These are phyloP conservation scores for Pseudogymnoascus sp. DNA, from an alignment of 2,329 filamentous ascomycete species.

Conservation along the genomic window DNA sequence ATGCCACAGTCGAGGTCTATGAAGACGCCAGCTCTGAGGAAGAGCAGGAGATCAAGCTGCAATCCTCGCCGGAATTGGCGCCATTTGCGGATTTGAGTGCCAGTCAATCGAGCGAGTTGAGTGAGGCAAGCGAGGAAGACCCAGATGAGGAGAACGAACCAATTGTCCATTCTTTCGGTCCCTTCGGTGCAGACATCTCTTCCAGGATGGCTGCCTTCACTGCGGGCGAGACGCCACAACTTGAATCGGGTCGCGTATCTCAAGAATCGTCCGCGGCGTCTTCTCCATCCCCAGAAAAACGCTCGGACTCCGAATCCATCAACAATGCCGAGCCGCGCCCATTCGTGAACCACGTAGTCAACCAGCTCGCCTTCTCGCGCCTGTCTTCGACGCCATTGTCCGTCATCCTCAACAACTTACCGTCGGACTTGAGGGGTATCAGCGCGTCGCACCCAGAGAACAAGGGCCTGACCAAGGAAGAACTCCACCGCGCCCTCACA, in stretches of 20 bases:
- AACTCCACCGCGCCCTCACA: slow-evolving; percentile 66
- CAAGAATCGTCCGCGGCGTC: slow-evolving; percentile 24
- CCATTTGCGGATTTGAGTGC: slow-evolving; percentile 12
- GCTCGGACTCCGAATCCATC: slow-evolving; percentile 25
- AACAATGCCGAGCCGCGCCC: slow-evolving; percentile 34
- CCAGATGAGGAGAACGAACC: slow-evolving; percentile 93
- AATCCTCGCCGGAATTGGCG: slow-evolving; percentile 20
- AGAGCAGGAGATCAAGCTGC: slow-evolving; percentile 32
- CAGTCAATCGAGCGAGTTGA: slow-evolving; percentile 45
- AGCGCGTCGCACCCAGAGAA: slow-evolving; percentile 29
- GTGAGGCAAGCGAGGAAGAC: slow-evolving; percentile 54
- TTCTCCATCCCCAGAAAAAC: slow-evolving; percentile 15
- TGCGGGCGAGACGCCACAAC: slow-evolving; percentile 40
- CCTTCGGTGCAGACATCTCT: slow-evolving; percentile 80
- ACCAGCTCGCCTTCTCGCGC: slow-evolving; percentile 91
- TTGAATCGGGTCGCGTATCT: slow-evolving; percentile 11
- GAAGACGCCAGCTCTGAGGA: slow-evolving; percentile 59
- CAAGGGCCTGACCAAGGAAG: slow-evolving; percentile 46
- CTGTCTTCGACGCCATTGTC: slow-evolving; percentile 87
- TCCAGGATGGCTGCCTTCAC: slow-evolving; percentile 72
- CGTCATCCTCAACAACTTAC: slow-evolving; percentile 80
- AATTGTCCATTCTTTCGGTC: slow-evolving; percentile 83
- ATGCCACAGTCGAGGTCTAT: slow-evolving; percentile 57
- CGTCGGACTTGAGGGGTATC: slow-evolving; percentile 49
- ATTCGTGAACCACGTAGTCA: slow-evolving; percentile 79